Base-by-base conservation (phyloP, 352 stramenopile species). In the Pythium sp. region DNA sequence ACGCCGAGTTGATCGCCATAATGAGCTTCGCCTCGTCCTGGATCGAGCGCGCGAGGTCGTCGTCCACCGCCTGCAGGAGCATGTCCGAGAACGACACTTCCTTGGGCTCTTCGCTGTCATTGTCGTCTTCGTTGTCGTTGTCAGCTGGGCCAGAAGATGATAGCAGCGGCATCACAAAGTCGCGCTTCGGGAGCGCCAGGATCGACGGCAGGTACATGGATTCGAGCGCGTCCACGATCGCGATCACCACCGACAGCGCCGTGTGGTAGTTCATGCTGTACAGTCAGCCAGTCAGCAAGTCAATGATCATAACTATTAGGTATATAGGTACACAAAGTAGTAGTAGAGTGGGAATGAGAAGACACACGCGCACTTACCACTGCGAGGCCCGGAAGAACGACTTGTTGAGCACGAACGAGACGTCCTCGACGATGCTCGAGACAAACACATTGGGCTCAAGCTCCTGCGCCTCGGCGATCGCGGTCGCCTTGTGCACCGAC, bases 1-100 rank as follows among this genome's bases (percentile, higher is more conserved):
- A 91, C 5, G 87, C 76, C 58, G 87, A 94, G 69, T 94, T 94
- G 67, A 95, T 92, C n/a, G 87, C 90, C 86, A 95, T 93, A 66
- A 95, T 84, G 28, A 92, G 80, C 51, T 88, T 89, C 34, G 86
- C 82, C 55, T 95, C 86, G 26, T 91, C 79, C 58, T 94, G 82
- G 2, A 81, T 41, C 2, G 78, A 74, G 24, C 73, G 72, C 54
- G 84, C 77, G 47, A 95, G 73, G 65, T 95, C 87, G 34, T 93
- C 79, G 63, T 95, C 86, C 14, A 95, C 84, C 47, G 83, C 86
- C 46, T 90, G 79, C 7, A 94, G 70, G 11, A 95, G 71, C 75
- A 92, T 82, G 49, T 93, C 87, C 0, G 86, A 93, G 66, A 95
- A 95, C 5, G 83, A 92, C 22, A 89, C 75, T 8, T 78, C 77